Base-by-base conservation (phyloP, 148 eudicot species). In the Arctostaphylos glauca region DNA sequence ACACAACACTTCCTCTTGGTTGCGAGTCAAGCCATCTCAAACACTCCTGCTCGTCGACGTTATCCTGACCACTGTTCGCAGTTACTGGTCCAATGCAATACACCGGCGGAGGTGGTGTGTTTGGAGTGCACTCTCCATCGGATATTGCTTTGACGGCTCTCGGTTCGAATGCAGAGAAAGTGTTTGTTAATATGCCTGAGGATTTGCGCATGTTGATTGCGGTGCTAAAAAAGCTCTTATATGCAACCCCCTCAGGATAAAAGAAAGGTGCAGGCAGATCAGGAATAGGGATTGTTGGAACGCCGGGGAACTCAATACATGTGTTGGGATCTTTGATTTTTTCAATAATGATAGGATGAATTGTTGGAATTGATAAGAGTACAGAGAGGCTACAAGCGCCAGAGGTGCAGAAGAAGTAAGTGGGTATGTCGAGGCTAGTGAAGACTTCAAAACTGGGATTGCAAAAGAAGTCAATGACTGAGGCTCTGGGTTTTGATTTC, bases 21-120 rank as follows among this genome's bases (percentile, higher is more conserved):
- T 88, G 83, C 18, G 13, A 12, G 71, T 88, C 90, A 0, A 88
- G 88, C 90, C 90, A 88, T 2, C 18, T 83, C 49, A 87, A n/a
- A 74, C 83, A 83, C 68, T 81, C 86, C 14, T 83, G 81, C 16
- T 19, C 31, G 1, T 46, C 75, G 2, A 82, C 82, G 5, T 67
- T 38, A 2, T 16, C 10, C 23, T 66, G 50, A 0, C 59, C 73
- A 9, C 44, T 38, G 49, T 68, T 6, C 1, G 49, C 73, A 3
- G 77, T 58, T 8, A 88, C 15, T 7, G 90, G 90, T 23, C 90
- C 90, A 1, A 83, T 50, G 21, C 78, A 78, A 68, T 48, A 88
- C 2, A 83, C n/a, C 2, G 88, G 84, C 6, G 89, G 89, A 31
- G 82, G 83, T n/a, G 74, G 70, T 16, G 59, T 72, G 7, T 67